Evolutionary conservation across 2,329 filamentous ascomycete genomes (phyloP), one percentile per base, ranked within the genome.

Genomic region (Talaromyces sp.): DNA sequence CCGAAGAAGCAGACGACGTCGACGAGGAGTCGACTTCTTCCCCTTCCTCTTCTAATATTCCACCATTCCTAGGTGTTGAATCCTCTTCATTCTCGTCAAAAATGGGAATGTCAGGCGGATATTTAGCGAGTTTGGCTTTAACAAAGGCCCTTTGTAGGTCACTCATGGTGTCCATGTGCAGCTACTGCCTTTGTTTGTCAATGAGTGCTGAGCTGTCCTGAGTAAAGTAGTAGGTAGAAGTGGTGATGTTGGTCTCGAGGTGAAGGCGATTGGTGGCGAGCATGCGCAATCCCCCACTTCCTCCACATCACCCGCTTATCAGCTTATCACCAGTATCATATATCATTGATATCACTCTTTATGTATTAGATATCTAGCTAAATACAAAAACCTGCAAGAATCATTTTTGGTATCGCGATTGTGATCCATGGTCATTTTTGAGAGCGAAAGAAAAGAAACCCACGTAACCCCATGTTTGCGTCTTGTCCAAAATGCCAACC

Each of bases 1-100:
- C 92, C 1, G 93, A 97, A 3, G 93, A 96, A 43, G 92, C 89
- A n/a, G 93, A 97, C 0, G 91, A 96, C 15, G 91, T 81, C 6
- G 84, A 85, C 27, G 88, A 91, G 15, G 88, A 91, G 75, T 91
- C 89, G 27, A 63, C 58, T 4, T 63, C 61, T 69, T 89, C 88
- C 10, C 51, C 63, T 47, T 58, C 63, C 43, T 66, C 65, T 58
- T 66, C 64, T 40, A 40, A 6, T 15, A 51, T 62, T 1, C 51
- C n/a, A 19, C 27, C 36, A 29, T 71, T 91, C 83, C 34, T 34
- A 34, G 31, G 31, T n/a, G 49, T 31, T 15, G 54, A 27, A 51
- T n/a, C 38, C 40, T 74, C 76, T 13, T 75, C 71, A 40, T 73
- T 72, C 59, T 79, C 72, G 29, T 85, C 81, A 68, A 80, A 78